Percentiles rank a stretch among this genome's conserved stretches.
Evolutionary conservation across 176 grass and related monocot genomes (phyloP).

Genomic region (Juncus inflexus): DNA sequence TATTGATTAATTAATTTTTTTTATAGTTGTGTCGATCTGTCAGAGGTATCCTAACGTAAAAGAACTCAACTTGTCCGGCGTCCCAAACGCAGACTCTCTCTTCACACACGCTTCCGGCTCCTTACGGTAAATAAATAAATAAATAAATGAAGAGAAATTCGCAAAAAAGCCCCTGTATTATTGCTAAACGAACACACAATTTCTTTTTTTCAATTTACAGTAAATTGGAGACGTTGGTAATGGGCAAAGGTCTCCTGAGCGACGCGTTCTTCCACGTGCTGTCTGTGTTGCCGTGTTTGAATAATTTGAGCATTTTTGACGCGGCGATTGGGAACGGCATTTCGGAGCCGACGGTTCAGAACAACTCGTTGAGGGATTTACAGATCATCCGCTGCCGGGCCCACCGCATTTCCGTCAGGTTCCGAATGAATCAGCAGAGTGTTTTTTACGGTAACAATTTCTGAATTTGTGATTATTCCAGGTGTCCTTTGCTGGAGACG

Average conservation of each 20-base stretch:
- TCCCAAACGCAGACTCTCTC: constrained; percentile 63
- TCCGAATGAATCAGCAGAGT: too few relatives aligned
- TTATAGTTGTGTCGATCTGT: constrained; percentile 80
- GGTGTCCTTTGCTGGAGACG: constrained; percentile 68
- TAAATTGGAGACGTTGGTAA: constrained; percentile 57
- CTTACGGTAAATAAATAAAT: constrained; percentile 47
- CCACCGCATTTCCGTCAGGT: constrained; percentile 87
- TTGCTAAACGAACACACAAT: neutral
- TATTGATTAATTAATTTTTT: constrained; percentile 14
- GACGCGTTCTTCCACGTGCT: constrained; percentile 72
- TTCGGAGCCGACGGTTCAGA: constrained; percentile 76
- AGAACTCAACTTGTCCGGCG: constrained; percentile 60
- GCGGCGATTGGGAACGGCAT: constrained; percentile 67
- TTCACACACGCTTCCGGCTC: constrained; percentile 57
- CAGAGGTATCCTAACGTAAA: constrained; percentile 55
- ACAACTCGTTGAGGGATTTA: constrained; percentile 65
- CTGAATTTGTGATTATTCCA: too few relatives aligned
- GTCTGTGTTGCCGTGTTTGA: constrained; percentile 53
- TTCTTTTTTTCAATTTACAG: constrained; percentile 29
- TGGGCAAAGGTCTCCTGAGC: constrained; percentile 69
- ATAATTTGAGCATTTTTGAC: constrained; percentile 64
- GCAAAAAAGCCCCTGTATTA: too few relatives aligned
- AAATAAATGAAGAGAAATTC: constrained; percentile 1
- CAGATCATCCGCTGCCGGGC: constrained; percentile 76
- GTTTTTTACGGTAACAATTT: too few relatives aligned